These are phyloP conservation scores for Fusarium guadeloupense DNA, from an alignment of 2,329 filamentous ascomycete species.

Conservation along the genomic window DNA sequence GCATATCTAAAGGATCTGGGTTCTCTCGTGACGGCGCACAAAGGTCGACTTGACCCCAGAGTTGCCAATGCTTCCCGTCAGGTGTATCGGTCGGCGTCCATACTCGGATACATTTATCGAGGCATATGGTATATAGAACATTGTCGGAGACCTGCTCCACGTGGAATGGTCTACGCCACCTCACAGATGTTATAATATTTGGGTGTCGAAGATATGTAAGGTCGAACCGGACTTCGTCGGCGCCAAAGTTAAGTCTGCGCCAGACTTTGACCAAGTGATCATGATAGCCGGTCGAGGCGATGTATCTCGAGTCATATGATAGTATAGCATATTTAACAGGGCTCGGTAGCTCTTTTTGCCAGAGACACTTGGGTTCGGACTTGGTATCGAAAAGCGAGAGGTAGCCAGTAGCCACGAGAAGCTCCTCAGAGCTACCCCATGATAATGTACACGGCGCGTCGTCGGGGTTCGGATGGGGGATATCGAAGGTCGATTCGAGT, in stretches of 20 bases:
- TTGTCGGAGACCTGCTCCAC: constrained; percentile 83
- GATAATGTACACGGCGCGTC: constrained; percentile 67
- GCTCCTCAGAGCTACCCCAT: constrained; percentile 87
- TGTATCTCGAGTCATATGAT: constrained; percentile 86
- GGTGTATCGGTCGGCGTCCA: constrained; percentile 83
- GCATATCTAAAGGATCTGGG: constrained; percentile 33
- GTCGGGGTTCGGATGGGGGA: constrained; percentile 43
- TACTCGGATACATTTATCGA: constrained; percentile 80
- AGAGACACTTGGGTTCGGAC: constrained; percentile 66
- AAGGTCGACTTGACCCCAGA: constrained; percentile 86
- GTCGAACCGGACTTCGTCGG: constrained; percentile 86
- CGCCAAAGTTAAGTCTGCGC: constrained; percentile 85
- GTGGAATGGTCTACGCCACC: constrained; percentile 85
- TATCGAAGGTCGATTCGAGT: constrained; percentile 68
- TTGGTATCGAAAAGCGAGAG: constrained; percentile 73
- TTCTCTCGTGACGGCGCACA: constrained; percentile 70
- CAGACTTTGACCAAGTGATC: constrained; percentile 93
- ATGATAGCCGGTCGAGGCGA: constrained; percentile 80
- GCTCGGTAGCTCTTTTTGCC: constrained; percentile 79
- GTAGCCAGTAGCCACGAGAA: constrained; percentile 77
- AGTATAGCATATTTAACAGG: constrained; percentile 78
- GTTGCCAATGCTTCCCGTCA: constrained; percentile 74
- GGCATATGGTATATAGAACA: constrained; percentile 88
- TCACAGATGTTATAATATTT: constrained; percentile 77
- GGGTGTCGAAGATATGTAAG: constrained; percentile 91